Evolutionary conservation across 495 filamentous ascomycete genomes (phyloP).

Genomic region (Sordaria brevicollis): DNA sequence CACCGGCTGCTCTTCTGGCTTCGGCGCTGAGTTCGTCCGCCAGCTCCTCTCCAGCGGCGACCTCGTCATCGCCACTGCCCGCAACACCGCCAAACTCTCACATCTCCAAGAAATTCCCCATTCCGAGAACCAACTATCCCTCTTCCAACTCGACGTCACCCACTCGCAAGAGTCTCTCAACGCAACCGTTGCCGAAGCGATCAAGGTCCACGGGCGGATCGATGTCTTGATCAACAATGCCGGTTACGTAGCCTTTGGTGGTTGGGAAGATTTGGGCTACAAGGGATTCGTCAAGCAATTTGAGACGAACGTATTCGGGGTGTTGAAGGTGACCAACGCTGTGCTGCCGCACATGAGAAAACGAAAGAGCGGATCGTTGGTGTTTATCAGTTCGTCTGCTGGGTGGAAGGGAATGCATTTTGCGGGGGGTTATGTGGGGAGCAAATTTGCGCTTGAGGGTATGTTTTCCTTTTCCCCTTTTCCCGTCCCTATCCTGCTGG

Average conservation of each 20-base stretch:
- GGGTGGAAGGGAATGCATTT: slow-evolving; percentile 8
- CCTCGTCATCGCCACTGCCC: slow-evolving; percentile 46
- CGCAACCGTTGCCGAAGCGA: slow-evolving; percentile 21
- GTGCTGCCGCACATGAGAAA: slow-evolving; percentile 37
- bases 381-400: slow-evolving; percentile 12
- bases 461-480: neutral
- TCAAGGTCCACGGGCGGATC: slow-evolving; percentile 30
- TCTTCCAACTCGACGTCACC: slow-evolving; percentile 38
- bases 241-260: slow-evolving; percentile 34
- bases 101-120: neutral
- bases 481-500: neutral
- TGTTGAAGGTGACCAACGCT: slow-evolving; percentile 33
- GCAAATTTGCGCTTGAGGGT: slow-evolving; percentile 14
- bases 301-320: slow-evolving; percentile 41
- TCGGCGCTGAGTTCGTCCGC: slow-evolving; percentile 30
- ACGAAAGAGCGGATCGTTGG: slow-evolving; percentile 34
- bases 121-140: neutral
- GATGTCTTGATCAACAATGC: slow-evolving; percentile 51
- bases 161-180: slow-evolving; percentile 28
- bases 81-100: slow-evolving; percentile 23
- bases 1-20: slow-evolving; percentile 36
- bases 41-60: slow-evolving; percentile 40
- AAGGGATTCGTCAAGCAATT: slow-evolving; percentile 28
- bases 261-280: slow-evolving; percentile 29
- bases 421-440: slow-evolving; percentile 5